Evolutionary conservation across 805 yeast genomes (phyloP).

Genomic region (Kluyveromyces dobzhanskii): DNA sequence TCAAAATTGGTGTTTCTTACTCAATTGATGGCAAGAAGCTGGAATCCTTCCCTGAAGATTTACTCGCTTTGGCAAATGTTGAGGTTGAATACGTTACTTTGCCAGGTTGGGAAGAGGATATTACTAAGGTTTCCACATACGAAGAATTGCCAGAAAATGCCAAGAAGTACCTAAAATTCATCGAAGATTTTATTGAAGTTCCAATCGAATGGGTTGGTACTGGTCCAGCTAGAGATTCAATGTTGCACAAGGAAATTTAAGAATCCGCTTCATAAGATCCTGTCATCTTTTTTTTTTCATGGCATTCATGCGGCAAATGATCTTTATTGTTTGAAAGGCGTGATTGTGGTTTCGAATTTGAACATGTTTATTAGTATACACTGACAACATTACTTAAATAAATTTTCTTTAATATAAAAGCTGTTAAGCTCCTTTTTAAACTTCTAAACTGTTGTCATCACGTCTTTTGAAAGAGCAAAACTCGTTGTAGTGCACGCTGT

Average conservation of each 20-base stretch:
- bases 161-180: constrained; percentile 70
- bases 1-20: constrained; percentile 82
- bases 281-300: too few relatives aligned
- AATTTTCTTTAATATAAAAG: too few relatives aligned
- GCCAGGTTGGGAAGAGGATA: constrained; percentile 91
- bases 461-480: constrained; percentile 39
- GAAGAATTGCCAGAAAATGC: constrained; percentile 85
- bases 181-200: constrained; percentile 75
- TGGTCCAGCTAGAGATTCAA: constrained; percentile 93
- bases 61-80: constrained; percentile 71
- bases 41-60: constrained; percentile 87
- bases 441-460: too few relatives aligned
- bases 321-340: too few relatives aligned
- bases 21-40: constrained; percentile 67
- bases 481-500: constrained; percentile 37
- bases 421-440: constrained; percentile 3
- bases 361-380: too few relatives aligned
- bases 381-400: too few relatives aligned
- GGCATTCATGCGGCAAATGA: too few relatives aligned
- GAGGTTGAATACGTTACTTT: constrained; percentile 87
- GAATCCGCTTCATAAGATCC: too few relatives aligned
- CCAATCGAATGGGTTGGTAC: constrained; percentile 97
- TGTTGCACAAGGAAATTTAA: constrained; percentile 52
- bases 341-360: too few relatives aligned
- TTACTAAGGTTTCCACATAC: constrained; percentile 59